Conservation (phyloP, 176 grass and related monocot genomes). For the Bothriochloa decipiens region DNA sequence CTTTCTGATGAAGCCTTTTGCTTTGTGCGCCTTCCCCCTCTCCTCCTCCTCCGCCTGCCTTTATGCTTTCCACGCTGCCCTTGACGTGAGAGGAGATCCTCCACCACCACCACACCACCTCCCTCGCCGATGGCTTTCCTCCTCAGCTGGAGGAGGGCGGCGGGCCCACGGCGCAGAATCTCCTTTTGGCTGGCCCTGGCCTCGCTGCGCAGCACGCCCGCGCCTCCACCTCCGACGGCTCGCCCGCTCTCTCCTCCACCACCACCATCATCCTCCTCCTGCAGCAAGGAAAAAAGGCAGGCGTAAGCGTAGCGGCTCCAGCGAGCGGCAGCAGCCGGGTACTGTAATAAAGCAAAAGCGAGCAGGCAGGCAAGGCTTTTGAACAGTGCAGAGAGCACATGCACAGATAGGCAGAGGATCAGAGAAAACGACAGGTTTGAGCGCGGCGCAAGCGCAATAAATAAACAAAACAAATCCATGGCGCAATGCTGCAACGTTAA, state of each 20-base stretch:
- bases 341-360: conserved; percentile 39
- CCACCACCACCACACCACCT: background rate
- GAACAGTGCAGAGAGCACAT: conserved; percentile 21
- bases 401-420: background rate
- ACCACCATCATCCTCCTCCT: background rate
- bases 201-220: background rate
- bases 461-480: conserved; percentile 33
- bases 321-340: background rate
- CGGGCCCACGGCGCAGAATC: conserved; percentile 27
- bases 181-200: conserved; percentile 32
- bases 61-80: conserved; percentile 45
- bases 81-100: conserved; percentile 57
- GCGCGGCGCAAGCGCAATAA: background rate
- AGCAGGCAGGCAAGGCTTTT: conserved; percentile 16
- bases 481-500: background rate
- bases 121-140: background rate
- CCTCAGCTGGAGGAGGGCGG: conserved; percentile 37
- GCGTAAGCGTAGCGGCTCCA: background rate
- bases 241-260: conserved; percentile 33
- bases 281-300: conserved; percentile 13
- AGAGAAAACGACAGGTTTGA: background rate
- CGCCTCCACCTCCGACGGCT: conserved; percentile 10
- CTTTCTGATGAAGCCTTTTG: conserved; percentile 22
- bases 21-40: conserved; percentile 7
- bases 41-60: background rate